These are phyloP conservation scores for Hordeum pubiflorum DNA, from an alignment of 202 grass and related monocot species.

Conservation along the genomic window DNA sequence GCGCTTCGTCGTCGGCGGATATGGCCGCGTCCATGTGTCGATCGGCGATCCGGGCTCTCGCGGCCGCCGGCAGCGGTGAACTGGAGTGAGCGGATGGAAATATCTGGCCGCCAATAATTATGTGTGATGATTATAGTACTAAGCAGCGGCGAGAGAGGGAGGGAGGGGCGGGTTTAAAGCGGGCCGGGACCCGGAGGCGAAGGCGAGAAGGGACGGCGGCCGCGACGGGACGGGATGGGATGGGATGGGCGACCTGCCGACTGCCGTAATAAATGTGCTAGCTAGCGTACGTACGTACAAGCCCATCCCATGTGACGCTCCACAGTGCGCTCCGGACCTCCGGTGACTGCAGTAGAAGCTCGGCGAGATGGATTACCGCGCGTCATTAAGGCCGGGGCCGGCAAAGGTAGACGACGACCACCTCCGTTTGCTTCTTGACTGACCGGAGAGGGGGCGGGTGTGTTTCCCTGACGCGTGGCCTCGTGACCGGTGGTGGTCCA, in stretches of 20 bases:
- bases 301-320: conserved; percentile 22
- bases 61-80: not conserved
- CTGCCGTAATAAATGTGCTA: conserved; percentile 41
- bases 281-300: conserved; percentile 22
- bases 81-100: not conserved
- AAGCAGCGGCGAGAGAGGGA: conserved; percentile 3
- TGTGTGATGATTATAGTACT: not conserved
- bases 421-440: not conserved
- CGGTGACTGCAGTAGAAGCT: not conserved
- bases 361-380: conserved; percentile 26
- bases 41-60: not conserved
- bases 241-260: conserved; percentile 39
- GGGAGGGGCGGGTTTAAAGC: not conserved
- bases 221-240: conserved; percentile 1
- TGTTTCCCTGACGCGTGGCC: too few species aligned
- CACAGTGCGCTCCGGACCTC: not conserved
- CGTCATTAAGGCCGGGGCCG: conserved; percentile 22
- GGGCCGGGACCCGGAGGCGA: not conserved
- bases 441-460: too few species aligned
- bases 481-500: too few species aligned
- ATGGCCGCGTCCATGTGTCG: conserved; percentile 36
- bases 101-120: not conserved
- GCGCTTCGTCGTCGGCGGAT: conserved; percentile 18
- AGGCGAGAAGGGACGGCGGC: not conserved
- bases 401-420: conserved; percentile 26